A percentile compares a stretch with the other conserved stretches of the same genome.
Evolutionary conservation across 2,329 filamentous ascomycete species (phyloP).

Genomic region (Xylariaceae sp.): DNA sequence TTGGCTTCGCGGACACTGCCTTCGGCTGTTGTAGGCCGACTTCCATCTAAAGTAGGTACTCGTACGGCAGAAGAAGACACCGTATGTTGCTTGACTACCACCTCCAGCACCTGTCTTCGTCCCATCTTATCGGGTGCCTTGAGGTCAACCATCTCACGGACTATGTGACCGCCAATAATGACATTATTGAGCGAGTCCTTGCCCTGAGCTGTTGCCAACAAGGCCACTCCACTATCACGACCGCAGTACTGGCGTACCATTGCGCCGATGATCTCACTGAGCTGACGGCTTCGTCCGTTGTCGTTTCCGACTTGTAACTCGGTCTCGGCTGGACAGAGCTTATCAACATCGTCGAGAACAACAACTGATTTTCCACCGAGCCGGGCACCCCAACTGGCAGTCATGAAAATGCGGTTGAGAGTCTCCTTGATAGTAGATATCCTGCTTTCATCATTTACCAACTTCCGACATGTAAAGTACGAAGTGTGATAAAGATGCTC

Average conservation of each 20-base stretch:
- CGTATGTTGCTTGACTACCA: conserved; percentile 58
- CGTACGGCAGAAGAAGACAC: conserved; percentile 36
- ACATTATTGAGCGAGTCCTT: conserved; percentile 91
- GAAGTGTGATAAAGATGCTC: conserved; percentile 74
- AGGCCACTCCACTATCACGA: conserved; percentile 71
- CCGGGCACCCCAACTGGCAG: conserved; percentile 84
- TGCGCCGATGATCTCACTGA: conserved; percentile 81
- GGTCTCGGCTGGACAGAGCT: conserved; percentile 86
- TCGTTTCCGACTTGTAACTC: conserved; percentile 91
- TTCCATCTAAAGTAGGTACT: conserved; percentile 39
- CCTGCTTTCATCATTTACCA: conserved; percentile 86
- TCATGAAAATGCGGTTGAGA: conserved; percentile 76
- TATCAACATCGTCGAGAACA: conserved; percentile 88
- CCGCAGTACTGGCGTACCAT: conserved; percentile 81
- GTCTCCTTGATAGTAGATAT: conserved; percentile 89
- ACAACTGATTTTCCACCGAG: conserved; percentile 79
- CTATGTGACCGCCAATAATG: conserved; percentile 84
- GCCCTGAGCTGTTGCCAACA: conserved; percentile 84
- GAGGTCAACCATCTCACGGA: conserved; percentile 82
- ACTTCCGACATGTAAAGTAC: conserved; percentile 80
- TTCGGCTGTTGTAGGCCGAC: conserved; percentile 53
- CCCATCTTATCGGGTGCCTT: conserved; percentile 92
- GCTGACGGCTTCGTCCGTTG: conserved; percentile 84
- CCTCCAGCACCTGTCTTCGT: conserved; percentile 75
- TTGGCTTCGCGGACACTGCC: conserved; percentile 49